These are phyloP conservation scores for Solanum chilense DNA, from an alignment of 257 asterid species.

Conservation along the genomic window DNA sequence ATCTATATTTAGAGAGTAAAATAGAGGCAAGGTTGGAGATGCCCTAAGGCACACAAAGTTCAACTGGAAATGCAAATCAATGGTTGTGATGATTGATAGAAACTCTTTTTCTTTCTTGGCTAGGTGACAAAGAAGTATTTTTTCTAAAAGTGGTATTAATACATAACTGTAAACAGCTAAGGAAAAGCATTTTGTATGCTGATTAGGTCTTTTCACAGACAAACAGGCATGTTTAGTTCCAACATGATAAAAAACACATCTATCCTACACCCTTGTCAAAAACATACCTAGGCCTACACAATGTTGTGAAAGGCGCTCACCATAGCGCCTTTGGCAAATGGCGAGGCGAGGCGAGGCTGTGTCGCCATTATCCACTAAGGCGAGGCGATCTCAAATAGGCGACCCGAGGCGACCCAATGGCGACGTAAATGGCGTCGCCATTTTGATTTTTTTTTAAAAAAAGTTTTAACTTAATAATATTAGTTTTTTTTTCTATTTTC, in stretches of 20 bases:
- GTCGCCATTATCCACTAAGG: no score
- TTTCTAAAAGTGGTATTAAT: background rate
- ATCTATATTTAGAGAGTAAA: no score
- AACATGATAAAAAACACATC: background rate
- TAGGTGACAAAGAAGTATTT: background rate
- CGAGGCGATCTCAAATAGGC: no score
- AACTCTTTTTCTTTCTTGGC: background rate
- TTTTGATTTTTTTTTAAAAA: no score
- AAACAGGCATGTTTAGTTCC: background rate
- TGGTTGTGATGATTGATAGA: background rate
- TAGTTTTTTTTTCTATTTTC: no score
- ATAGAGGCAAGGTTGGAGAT: no score
- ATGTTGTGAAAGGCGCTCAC: no score
- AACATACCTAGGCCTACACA: background rate
- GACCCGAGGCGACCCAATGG: no score
- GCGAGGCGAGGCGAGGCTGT: no score
- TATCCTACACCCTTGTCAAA: background rate
- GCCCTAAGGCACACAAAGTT: background rate
- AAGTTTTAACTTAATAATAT: no score
- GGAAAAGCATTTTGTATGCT: background rate
- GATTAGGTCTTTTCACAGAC: background rate
- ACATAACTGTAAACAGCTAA: background rate
- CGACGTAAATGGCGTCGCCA: no score
- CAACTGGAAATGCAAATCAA: background rate
- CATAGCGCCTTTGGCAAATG: no score